Evolutionary conservation across 352 stramenopile genomes (phyloP).

Genomic region (Hyaloperonospora arabidopsidis): DNA sequence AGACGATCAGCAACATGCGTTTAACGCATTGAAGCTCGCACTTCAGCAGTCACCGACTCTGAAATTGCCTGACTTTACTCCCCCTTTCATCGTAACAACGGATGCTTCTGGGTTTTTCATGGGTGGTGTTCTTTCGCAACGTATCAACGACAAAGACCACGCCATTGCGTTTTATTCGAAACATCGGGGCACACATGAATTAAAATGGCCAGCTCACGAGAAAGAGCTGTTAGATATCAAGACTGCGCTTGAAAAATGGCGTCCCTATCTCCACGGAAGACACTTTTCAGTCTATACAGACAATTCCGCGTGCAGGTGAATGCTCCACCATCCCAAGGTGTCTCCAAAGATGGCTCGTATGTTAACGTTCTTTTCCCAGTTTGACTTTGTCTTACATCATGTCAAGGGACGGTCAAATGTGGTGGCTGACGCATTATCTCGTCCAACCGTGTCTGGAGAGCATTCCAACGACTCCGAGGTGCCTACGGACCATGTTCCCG

Average conservation of each 20-base stretch:
- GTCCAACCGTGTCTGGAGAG: neutral
- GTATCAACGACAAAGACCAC: too few species aligned
- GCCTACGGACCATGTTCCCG: neutral
- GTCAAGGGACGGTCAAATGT: slow-evolving; percentile 3
- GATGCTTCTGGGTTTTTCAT: too few species aligned
- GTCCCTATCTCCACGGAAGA: slow-evolving; percentile 1
- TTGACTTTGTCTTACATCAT: slow-evolving; percentile 7
- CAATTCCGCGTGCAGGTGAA: slow-evolving; percentile 4
- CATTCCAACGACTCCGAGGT: neutral
- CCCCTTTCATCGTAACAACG: too few species aligned
- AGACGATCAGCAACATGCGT: too few species aligned
- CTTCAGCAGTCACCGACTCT: too few species aligned
- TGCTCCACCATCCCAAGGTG: slow-evolving; percentile 8
- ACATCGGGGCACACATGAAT: neutral
- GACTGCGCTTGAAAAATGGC: neutral
- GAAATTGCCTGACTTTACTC: too few species aligned
- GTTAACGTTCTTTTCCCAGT: slow-evolving; percentile 9
- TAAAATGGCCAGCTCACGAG: neutral
- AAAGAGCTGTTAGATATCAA: slow-evolving; percentile 1
- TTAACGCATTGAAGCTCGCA: too few species aligned
- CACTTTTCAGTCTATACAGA: slow-evolving; percentile 3
- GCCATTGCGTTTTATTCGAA: too few species aligned
- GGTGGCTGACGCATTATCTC: slow-evolving; percentile 1
- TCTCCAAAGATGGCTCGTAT: slow-evolving; percentile 6
- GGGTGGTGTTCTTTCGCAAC: too few species aligned